Percentiles rank a stretch among this genome's conserved stretches.
phyloP scores from a whole-genome alignment of 306 rosid species.

The Fagus crenata region DNA sequence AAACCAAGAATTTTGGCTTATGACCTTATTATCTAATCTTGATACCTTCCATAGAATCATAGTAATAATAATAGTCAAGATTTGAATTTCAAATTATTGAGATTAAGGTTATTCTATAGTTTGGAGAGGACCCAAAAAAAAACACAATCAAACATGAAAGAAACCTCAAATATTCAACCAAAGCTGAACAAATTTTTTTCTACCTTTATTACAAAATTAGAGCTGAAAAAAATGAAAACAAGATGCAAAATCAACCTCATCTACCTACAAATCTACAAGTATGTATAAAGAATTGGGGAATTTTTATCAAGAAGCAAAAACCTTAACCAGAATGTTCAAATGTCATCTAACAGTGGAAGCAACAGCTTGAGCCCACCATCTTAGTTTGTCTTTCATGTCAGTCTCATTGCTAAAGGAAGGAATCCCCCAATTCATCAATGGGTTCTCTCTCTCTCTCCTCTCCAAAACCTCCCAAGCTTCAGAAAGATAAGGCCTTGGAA shows the following conservation, averaged over 20 bases:
- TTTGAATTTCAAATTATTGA: too few relatives aligned
- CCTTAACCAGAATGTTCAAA: neutral
- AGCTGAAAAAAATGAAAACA: slow-evolving; percentile 1
- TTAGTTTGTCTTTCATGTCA: slow-evolving; percentile 70
- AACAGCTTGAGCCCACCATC: slow-evolving; percentile 81
- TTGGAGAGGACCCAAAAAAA: neutral
- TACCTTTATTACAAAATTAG: slow-evolving; percentile 13
- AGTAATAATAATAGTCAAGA: too few relatives aligned
- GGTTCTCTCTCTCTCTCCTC: slow-evolving; percentile 45
- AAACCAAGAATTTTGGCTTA: too few relatives aligned
- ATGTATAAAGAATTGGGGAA: too few relatives aligned
- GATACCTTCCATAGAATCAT: too few relatives aligned
- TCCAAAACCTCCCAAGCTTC: slow-evolving; percentile 72
- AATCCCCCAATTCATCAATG: slow-evolving; percentile 65
- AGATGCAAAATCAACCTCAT: too few relatives aligned
- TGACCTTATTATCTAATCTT: too few relatives aligned
- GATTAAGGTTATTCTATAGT: too few relatives aligned
- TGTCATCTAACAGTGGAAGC: slow-evolving; percentile 73
- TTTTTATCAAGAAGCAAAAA: neutral
- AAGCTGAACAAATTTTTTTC: slow-evolving; percentile 7
- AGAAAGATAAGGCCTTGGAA: slow-evolving; percentile 84
- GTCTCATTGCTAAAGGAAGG: slow-evolving; percentile 52
- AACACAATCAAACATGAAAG: neutral
- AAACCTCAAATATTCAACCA: neutral
- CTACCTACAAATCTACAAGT: neutral